Base-by-base conservation (phyloP, 2,329 filamentous ascomycete genomes). In the Coniochaeta prunicola region DNA sequence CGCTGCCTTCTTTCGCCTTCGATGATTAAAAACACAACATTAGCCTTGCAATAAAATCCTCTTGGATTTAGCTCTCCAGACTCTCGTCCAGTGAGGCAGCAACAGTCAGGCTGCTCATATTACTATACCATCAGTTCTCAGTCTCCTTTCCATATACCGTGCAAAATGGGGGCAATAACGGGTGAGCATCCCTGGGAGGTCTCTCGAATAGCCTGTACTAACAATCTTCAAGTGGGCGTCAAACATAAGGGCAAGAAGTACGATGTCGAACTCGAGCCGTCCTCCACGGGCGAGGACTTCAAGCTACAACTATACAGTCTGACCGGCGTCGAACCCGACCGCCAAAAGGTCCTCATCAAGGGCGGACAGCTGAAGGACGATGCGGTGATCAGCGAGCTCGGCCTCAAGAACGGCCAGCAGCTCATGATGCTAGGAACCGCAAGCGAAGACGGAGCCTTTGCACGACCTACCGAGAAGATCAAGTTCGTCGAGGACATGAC, bases 401-500 rank as follows among this genome's bases (percentile, higher is more conserved):
- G 88, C 68, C 86, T 96, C 67, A 97, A 96, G 80, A 79, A 90
- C 34, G 89, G 89, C 59, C 91, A 96, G 73, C 83, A 80, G 24
- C 90, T 99, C 72, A 96, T 96, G 87, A 96, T 99, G 89, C 91
- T 99, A 83, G 96, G 96, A 38, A 94, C 91, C 3, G 89, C 93
- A 4, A 86, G 89, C 21, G 85, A 84, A 15, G 85, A 83, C 56
- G 81, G 81, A 45, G 77, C 75, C 21, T 79, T 90, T 31, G 79
- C 87, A 60, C 85, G 88, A 57, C 94, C 94, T 33, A 90, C 88
- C 70, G 88, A 96, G 69, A 81, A 84, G 65, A 81, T 92, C 69
- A 94, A 90, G 74, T 99, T 99, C 68, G 76, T 96, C 63, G 94
- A 99, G 75, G 94, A 99, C 72, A 97, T 99, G 93, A 96, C 91